Conservation (phyloP, 768 basidiomycete species). For the Serpula lacrymans region DNA sequence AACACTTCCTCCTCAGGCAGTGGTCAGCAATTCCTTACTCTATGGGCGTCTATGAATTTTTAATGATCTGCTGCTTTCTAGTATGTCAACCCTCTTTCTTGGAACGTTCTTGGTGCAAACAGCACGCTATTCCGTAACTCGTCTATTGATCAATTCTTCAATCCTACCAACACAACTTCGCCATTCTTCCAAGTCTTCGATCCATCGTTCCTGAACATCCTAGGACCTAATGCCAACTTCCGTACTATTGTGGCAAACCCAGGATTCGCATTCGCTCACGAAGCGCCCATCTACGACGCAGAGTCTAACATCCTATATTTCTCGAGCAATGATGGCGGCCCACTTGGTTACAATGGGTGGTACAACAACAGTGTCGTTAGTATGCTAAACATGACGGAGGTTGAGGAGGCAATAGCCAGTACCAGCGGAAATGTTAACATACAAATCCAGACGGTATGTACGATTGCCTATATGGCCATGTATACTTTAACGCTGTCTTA, state of each 20-base stretch:
- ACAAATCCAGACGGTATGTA: slow-evolving; percentile 36
- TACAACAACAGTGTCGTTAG: slow-evolving; percentile 56
- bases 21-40: slow-evolving; percentile 9
- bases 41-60: too few relatives aligned
- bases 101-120: slow-evolving; percentile 44
- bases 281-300: slow-evolving; percentile 62
- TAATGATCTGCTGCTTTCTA: too few relatives aligned
- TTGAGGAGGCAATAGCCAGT: slow-evolving; percentile 19
- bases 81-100: slow-evolving; percentile 47
- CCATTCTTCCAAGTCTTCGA: slow-evolving; percentile 57
- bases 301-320: slow-evolving; percentile 66
- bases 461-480: too few relatives aligned
- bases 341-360: slow-evolving; percentile 57
- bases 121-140: slow-evolving; percentile 24
- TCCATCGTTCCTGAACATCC: slow-evolving; percentile 48
- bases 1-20: slow-evolving; percentile 15
- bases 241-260: slow-evolving; percentile 56
- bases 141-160: slow-evolving; percentile 41
- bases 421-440: slow-evolving; percentile 38
- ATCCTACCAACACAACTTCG: slow-evolving; percentile 51
- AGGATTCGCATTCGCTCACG: slow-evolving; percentile 67
- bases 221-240: slow-evolving; percentile 54
- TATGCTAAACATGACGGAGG: slow-evolving; percentile 53
- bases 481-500: too few relatives aligned
- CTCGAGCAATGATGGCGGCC: slow-evolving; percentile 62